A percentile compares a stretch with the other conserved stretches of the same genome.
phyloP scores from a whole-genome alignment of 176 grass and related monocot species.

The Elaeis guineensis region DNA sequence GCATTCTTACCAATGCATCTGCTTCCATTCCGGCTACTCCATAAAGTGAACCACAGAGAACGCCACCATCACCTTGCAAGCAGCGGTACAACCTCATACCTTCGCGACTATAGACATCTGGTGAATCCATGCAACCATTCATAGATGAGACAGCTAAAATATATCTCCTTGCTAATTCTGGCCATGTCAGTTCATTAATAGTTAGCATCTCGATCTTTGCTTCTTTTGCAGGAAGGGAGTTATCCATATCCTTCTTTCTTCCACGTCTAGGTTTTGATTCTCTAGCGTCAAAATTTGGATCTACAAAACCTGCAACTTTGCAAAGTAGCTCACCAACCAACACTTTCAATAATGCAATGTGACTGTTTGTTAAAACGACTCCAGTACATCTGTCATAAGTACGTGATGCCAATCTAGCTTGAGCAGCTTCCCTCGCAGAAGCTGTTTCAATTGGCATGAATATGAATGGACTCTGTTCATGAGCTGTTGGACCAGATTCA shows the following conservation, averaged over 20 bases:
- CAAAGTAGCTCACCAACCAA: constrained; percentile 68
- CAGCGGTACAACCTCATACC: constrained; percentile 86
- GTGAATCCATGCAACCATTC: constrained; percentile 63
- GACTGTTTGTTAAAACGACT: constrained; percentile 53
- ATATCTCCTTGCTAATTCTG: constrained; percentile 92
- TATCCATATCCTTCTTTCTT: constrained; percentile 79
- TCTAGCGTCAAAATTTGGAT: constrained; percentile 68
- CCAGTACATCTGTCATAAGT: constrained; percentile 76
- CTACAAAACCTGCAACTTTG: constrained; percentile 68
- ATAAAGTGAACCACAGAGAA: constrained; percentile 75
- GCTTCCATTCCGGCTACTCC: constrained; percentile 91
- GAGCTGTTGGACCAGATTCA: constrained; percentile 38
- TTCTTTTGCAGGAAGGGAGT: constrained; percentile 50
- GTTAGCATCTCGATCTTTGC: constrained; percentile 65
- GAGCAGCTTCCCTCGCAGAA: constrained; percentile 45
- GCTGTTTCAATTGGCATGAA: constrained; percentile 75
- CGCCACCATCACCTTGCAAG: constrained; percentile 86
- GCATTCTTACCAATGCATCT: constrained; percentile 77
- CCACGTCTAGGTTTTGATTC: constrained; percentile 89
- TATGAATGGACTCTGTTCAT: constrained; percentile 34
- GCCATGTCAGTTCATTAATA: constrained; percentile 89
- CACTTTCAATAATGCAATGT: constrained; percentile 71
- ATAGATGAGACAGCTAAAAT: constrained; percentile 64
- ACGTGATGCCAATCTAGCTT: constrained; percentile 52
- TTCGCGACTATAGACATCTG: constrained; percentile 79